Evolutionary conservation across 164 flowering plant species (phyloP).

Genomic region (Dillenia suffruticosa): DNA sequence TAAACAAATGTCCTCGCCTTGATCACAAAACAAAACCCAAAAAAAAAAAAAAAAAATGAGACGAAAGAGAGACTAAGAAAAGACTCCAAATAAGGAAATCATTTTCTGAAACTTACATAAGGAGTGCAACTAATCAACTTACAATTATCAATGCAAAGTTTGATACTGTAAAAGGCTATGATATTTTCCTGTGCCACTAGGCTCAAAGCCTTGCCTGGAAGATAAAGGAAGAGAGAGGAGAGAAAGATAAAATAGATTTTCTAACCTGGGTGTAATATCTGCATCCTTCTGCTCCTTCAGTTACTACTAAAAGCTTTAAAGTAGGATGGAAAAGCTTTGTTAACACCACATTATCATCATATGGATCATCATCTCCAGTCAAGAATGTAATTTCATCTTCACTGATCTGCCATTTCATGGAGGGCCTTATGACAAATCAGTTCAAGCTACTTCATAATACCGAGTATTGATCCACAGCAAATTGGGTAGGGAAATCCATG

Average conservation of each 20-base stretch:
- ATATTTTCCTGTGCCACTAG: too few species aligned
- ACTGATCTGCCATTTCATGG: conserved; percentile 24
- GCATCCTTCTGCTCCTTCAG: conserved; percentile 37
- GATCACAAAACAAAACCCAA: not conserved
- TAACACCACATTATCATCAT: conserved; percentile 28
- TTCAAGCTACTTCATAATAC: not conserved
- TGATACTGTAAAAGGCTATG: too few species aligned
- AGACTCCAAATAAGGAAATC: not conserved
- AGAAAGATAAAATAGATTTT: not conserved
- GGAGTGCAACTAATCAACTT: too few species aligned
- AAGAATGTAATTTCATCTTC: conserved; percentile 43
- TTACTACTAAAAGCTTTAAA: conserved; percentile 31
- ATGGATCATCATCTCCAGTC: conserved; percentile 26
- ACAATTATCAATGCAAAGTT: too few species aligned
- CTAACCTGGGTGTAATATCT: conserved; percentile 42
- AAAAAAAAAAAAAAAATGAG: not conserved
- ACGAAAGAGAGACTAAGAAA: not conserved
- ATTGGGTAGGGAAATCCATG: not conserved
- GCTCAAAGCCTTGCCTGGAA: too few species aligned
- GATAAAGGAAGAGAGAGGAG: not conserved
- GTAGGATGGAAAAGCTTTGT: conserved; percentile 24
- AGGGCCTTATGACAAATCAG: not conserved
- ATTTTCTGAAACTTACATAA: too few species aligned
- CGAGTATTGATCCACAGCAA: not conserved
- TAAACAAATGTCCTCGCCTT: too few species aligned